Base-by-base conservation (phyloP, 495 filamentous ascomycete species). In the Glarea lozoyensis region DNA sequence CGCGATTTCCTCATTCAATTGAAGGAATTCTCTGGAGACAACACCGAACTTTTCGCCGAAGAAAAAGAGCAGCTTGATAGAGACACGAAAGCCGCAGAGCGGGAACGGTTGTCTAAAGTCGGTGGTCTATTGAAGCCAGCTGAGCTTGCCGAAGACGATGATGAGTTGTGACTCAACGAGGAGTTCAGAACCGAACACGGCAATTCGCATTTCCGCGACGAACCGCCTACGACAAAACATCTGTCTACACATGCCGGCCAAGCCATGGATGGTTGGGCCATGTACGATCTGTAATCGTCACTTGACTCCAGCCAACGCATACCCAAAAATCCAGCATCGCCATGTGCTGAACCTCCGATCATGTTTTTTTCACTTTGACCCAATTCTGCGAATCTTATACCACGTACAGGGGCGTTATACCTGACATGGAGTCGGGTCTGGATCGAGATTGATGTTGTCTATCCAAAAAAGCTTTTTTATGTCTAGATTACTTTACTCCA, bases 1-100 rank as follows among this genome's bases (percentile, higher is more conserved):
- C 86, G 92, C 44, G 92, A 99, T 60, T 99, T 99, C 76, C 65
- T 99, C 42, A 94, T 99, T 53, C 88, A 88, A 20, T 66, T 99
- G 41, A 94, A 94, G 64, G 92, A 99, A 64, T 97, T 96, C 55
- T 86, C 85, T 10, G 92, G 86, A 37, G 78, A 88, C 61, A 92
- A 88, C 56, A 81, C 90, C 4, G 92, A 97, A 52, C 73, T 98
- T n/a, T 99, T 82, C 64, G 82, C 86, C 2, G 88, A 96, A 40
- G 93, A 97, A 58, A 80, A 92, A 49, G 92, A 97, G 60, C 80
- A 86, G 54, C 81, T 82, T 41, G 73, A 84, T 36, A 74, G 79
- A 45, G 88, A 86, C 52, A 85, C 83, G 32, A 78, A 81, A 50
- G 75, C 77, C 39, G 86, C 83, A 2, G 89, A 96, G 60, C 73